Percentiles rank a stretch among this genome's conserved stretches.
These are phyloP conservation scores for Trypanosoma conorhini DNA, from an alignment of 208 protist species.

Conservation along the genomic window DNA sequence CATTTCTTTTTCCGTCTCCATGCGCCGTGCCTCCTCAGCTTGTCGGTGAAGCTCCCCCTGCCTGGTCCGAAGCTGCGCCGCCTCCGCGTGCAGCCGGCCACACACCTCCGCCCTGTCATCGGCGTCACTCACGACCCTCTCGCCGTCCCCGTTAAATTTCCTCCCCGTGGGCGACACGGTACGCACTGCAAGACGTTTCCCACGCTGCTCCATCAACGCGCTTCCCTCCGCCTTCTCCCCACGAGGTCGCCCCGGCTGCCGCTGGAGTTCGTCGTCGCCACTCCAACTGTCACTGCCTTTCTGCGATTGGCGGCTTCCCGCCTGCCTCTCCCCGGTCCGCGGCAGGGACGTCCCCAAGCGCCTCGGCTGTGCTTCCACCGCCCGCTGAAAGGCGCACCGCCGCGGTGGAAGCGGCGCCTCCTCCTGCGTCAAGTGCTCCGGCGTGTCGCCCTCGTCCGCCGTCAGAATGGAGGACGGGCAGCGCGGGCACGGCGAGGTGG, in stretches of 20 bases:
- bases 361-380: slow-evolving; percentile 16
- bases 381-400: slow-evolving; percentile 48
- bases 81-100: slow-evolving; percentile 57
- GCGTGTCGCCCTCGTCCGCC: slow-evolving; percentile 9
- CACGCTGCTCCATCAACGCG: neutral
- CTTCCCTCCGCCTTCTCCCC: neutral
- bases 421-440: slow-evolving; percentile 18
- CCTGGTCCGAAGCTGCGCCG: slow-evolving; percentile 29
- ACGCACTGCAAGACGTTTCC: neutral
- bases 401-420: slow-evolving; percentile 1
- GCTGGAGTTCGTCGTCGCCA: slow-evolving; percentile 8
- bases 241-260: neutral
- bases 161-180: neutral
- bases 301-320: neutral
- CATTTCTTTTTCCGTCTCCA: slow-evolving; percentile 7
- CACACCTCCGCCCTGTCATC: slow-evolving; percentile 37
- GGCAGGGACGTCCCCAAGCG: neutral
- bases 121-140: neutral
- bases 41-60: slow-evolving; percentile 17
- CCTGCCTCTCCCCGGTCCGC: neutral
- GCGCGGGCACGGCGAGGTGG: neutral
- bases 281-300: neutral
- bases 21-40: slow-evolving; percentile 1
- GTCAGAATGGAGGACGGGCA: neutral
- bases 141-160: neutral